These are phyloP conservation scores for Ceratocystiopsis minuta DNA, from an alignment of 2,329 filamentous ascomycete genomes.

Conservation along the genomic window DNA sequence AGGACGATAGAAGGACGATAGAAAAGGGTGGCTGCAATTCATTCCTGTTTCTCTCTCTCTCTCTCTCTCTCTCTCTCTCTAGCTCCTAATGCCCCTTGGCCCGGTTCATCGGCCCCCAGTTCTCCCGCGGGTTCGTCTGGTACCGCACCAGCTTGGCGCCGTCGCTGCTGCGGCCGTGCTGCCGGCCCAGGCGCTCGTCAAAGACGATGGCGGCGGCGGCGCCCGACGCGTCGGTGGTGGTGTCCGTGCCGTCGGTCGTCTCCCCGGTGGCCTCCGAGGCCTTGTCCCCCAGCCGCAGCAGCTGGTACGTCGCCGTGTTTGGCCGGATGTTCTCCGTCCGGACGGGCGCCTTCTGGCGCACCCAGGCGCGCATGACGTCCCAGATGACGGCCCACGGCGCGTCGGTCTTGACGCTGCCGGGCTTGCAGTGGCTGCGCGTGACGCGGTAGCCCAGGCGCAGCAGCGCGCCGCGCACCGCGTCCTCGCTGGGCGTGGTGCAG, in stretches of 20 bases:
- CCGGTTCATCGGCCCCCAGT: slow-evolving; percentile 75
- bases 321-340: slow-evolving; percentile 54
- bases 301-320: slow-evolving; percentile 51
- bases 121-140: slow-evolving; percentile 73
- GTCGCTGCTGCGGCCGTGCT: slow-evolving; percentile 25
- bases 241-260: slow-evolving; percentile 5
- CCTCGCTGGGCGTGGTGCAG: slow-evolving; percentile 61
- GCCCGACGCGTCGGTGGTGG: slow-evolving; percentile 11
- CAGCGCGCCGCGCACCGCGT: slow-evolving; percentile 65
- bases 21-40: no score
- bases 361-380: slow-evolving; percentile 89
- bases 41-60: no score
- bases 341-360: slow-evolving; percentile 60
- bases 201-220: slow-evolving; percentile 36
- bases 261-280: background rate
- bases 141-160: slow-evolving; percentile 63
- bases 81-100: slow-evolving; percentile 31
- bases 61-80: no score
- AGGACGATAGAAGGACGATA: no score
- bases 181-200: slow-evolving; percentile 60
- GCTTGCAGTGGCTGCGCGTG: slow-evolving; percentile 73
- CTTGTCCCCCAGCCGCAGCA: slow-evolving; percentile 32
- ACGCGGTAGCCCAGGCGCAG: slow-evolving; percentile 64
- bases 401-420: slow-evolving; percentile 83
- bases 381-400: slow-evolving; percentile 81